Evolutionary conservation across 2,329 filamentous ascomycete genomes (phyloP), one percentile per base, ranked within the genome.

Genomic region (Trematosphaeria pertusa): DNA sequence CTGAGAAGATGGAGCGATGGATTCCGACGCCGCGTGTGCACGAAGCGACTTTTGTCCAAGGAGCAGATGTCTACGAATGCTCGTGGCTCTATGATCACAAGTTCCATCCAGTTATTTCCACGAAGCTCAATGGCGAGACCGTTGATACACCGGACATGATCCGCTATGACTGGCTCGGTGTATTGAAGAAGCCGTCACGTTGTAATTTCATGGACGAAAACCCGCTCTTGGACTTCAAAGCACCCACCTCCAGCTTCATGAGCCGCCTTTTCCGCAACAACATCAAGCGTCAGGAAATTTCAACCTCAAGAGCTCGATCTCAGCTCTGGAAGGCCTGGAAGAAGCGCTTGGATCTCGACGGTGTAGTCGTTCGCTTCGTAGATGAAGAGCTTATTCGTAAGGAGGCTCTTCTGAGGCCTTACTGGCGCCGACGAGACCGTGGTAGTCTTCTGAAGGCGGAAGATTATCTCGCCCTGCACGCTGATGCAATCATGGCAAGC

Each of bases 101-200:
- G 38, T 73, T 67, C 12, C 71, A 73, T 48, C 71, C 71, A 17
- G 67, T 62, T 4, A 72, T 73, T 15, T 61, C 65, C 6, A 73
- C 71, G 0, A 71, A 57, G 24, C 71, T 82, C 7, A 82, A 82
- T 47, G 79, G 79, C 6, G 65, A 75, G 37, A 64, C 71, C 24
- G 72, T 81, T 2, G 74, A 78, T 37, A 82, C 80, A 2, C 80
- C 80, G 4, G 73, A 77, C n/a, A 78, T 82, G 73, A 82, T 83
- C 43, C 74, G 76, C 28, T 70, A 78, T 51, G 70, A 73, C 60
- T 73, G 71, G 71, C 61, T 73, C 10, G 69, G 67, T 4, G 65
- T 73, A 2, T 49, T 73, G 10, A 71, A 70, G 43, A 73, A 73
- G 55, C 71, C 71, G 14, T 67, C 64, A 1, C 64, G 63, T 18